phyloP scores from a whole-genome alignment of 1,284 basidiomycete genomes.

The Amylostereum areolatum region DNA sequence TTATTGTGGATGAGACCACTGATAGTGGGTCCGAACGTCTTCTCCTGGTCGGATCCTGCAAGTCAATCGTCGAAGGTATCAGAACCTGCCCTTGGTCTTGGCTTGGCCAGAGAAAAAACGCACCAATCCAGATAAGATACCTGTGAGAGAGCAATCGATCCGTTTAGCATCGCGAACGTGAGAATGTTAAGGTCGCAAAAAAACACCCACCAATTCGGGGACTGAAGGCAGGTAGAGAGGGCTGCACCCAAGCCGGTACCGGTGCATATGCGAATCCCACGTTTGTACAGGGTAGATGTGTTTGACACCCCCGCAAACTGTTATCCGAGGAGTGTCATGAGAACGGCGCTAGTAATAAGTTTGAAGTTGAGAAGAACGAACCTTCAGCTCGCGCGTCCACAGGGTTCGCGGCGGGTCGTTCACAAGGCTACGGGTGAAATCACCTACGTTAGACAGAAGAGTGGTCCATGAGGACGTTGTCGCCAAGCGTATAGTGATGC shows the following conservation, averaged over 20 bases:
- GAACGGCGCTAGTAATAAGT: neutral
- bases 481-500: neutral
- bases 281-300: constrained; percentile 67
- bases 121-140: constrained; percentile 77
- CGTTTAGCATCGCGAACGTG: constrained; percentile 3
- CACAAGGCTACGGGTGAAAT: constrained; percentile 68
- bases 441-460: constrained; percentile 32
- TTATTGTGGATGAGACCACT: constrained; percentile 60
- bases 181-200: constrained; percentile 6
- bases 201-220: constrained; percentile 52
- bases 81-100: too few species aligned
- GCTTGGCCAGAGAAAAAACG: constrained; percentile 16
- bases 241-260: constrained; percentile 75
- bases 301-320: constrained; percentile 77
- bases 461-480: neutral
- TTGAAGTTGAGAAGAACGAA: constrained; percentile 16
- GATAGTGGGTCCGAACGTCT: constrained; percentile 74
- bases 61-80: neutral
- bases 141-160: constrained; percentile 26
- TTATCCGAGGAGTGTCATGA: constrained; percentile 4
- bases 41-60: constrained; percentile 67
- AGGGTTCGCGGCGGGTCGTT: constrained; percentile 58
- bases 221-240: constrained; percentile 69
- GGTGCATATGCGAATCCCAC: constrained; percentile 73
- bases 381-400: constrained; percentile 74